Base-by-base conservation (phyloP, 305 asterid genomes). In the Solanum chacoense region DNA sequence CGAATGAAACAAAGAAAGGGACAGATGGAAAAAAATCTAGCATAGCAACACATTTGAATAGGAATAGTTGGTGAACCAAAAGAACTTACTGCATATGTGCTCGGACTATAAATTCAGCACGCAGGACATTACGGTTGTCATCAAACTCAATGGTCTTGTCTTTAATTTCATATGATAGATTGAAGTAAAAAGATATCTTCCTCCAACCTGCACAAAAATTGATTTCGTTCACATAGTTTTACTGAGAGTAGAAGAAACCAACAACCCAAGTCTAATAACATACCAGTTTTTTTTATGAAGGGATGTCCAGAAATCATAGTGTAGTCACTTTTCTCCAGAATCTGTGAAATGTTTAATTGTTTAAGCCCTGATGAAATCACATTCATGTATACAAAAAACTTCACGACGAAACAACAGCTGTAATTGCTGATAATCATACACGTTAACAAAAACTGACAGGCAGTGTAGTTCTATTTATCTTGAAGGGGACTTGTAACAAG, bases 131-230 rank as follows among this genome's bases (percentile, higher is more conserved):
- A 84, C 92, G 98, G 88, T 93, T 93, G 85, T 95, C 98, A 90
- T 97, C 99, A 86, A 95, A 96, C 92, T 95, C 99, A 87, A 97
- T 95, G 65, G 95, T 94, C 97, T 95, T 97, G 93, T 97, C 99
- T 90, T 93, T 97, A 90, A 97, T 97, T 91, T 97, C 99, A 89
- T 92, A 97, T n/a, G 99, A 97, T 16, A 97, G 88, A 87, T 97
- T 96, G 98, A 96, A 97, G 95, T 97, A 97, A 94, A 96, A 97
- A 36, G 99, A 95, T 89, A 97, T 97, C 97, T 97, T 97, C 93
- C 99, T 94, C 99, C 98, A 96, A 76, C 99, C 99, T 97, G 93
- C 55, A 22, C 72, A 36, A 84, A 36, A 76, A 4, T 55, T 36
- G 42, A 10, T 31, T 10, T 38, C 24, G 35, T 45, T 74, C 18